Percentiles rank a stretch among this genome's conserved stretches.
These are phyloP conservation scores for Akanthomyces uredinophilus DNA, from an alignment of 2,329 filamentous ascomycete genomes.

Conservation along the genomic window DNA sequence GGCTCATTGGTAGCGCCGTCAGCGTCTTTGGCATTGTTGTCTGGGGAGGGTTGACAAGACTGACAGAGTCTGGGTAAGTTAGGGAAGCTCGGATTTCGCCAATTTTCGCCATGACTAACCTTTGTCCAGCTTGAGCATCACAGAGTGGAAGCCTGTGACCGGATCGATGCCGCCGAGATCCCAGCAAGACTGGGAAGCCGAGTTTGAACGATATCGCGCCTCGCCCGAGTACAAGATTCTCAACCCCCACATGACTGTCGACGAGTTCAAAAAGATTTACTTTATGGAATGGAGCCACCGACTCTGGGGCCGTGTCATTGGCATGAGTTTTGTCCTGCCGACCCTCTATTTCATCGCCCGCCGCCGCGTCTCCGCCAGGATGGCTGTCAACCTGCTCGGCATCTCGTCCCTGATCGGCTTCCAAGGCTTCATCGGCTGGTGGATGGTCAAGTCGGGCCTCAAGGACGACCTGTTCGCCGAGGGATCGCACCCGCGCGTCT, in stretches of 20 bases:
- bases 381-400: constrained; percentile 71
- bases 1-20: constrained; percentile 83
- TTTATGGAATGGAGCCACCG: constrained; percentile 99
- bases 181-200: constrained; percentile 77
- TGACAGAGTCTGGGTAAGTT: constrained; percentile 89
- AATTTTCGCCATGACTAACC: background rate
- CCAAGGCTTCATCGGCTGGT: constrained; percentile 95
- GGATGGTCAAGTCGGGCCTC: constrained; percentile 97
- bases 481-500: constrained; percentile 85
- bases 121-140: constrained; percentile 75
- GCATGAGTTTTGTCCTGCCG: constrained; percentile 82
- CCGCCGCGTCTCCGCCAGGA: constrained; percentile 69
- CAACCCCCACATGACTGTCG: constrained; percentile 87
- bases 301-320: constrained; percentile 88
- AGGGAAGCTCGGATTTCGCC: background rate
- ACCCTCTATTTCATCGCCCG: constrained; percentile 83
- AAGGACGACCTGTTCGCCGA: constrained; percentile 93
- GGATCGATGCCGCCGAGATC: constrained; percentile 81
- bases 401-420: constrained; percentile 89
- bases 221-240: constrained; percentile 90
- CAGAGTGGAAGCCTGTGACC: constrained; percentile 96
- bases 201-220: constrained; percentile 86
- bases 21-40: constrained; percentile 97
- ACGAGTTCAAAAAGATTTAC: constrained; percentile 98
- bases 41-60: constrained; percentile 84